Evolutionary conservation across 2,329 filamentous ascomycete genomes (phyloP).

Genomic region (Cladosporium sp.): DNA sequence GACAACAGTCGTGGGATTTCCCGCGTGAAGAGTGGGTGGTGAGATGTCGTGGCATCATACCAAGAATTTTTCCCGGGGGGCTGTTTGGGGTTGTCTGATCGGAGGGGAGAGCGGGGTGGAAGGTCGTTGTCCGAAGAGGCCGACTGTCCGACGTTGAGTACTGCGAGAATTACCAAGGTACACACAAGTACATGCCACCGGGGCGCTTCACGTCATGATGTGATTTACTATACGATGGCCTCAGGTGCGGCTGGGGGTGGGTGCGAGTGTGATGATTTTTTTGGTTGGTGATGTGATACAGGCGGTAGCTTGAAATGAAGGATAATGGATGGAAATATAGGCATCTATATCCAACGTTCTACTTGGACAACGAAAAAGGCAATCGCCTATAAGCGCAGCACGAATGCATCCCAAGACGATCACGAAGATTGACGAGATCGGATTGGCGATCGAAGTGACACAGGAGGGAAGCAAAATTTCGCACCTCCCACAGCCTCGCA

Average conservation of each 20-base stretch:
- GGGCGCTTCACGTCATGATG: not conserved
- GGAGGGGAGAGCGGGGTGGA: not conserved
- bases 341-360: not conserved
- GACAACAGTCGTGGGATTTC: too few species aligned
- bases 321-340: not conserved
- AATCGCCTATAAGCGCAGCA: too few species aligned
- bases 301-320: not conserved
- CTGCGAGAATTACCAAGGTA: not conserved
- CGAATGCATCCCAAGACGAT: too few species aligned
- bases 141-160: not conserved
- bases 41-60: conserved; percentile 2
- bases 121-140: conserved; percentile 2
- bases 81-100: too few species aligned
- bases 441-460: too few species aligned
- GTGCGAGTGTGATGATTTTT: not conserved
- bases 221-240: not conserved
- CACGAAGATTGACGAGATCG: too few species aligned
- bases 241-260: not conserved
- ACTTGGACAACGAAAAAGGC: not conserved
- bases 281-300: not conserved
- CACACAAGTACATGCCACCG: not conserved
- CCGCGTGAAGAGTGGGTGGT: too few species aligned
- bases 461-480: not conserved
- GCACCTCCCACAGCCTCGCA: not conserved
- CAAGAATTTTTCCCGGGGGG: not conserved